Base-by-base conservation (phyloP, 495 filamentous ascomycete genomes). In the Aspergillus conjunctus region DNA sequence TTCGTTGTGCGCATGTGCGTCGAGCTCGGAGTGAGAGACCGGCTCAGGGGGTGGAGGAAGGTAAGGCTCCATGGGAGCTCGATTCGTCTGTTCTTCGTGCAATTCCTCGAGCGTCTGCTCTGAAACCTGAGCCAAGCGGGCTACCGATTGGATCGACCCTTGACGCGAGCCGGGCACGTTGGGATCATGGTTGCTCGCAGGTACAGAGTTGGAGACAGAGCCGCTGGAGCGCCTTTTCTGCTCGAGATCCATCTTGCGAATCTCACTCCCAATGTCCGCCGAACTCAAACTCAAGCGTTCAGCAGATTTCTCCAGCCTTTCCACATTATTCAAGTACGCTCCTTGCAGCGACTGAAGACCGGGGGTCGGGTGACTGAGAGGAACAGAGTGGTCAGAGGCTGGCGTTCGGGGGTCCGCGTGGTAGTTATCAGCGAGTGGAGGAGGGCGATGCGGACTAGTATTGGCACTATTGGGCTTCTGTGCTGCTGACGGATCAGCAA, bases 291-390 rank as follows among this genome's bases (percentile, higher is more conserved):
- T 92, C 68, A 96, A 77, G 39, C 87, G 83, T 74, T 95, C 92
- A 22, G 92, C 92, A 44, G 86, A 90, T 61, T 87, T 83, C 68
- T 96, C 92, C 62, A 96, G 78, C 45, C 89, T 84, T 70, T 92
- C 89, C 58, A 96, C 87, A 79, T 93, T 93, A 68, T 83, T 81
- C 20, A 86, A 74, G 67, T 88, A 91, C 31, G 88, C 88, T 22
- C 88, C 88, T 66, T 91, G 88, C 45, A 90, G 75, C 20, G 87
- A 84, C 67, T 89, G 87, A 39, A 88, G 74, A 73, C 92, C 91
- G 20, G 91, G 90, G 5, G 82, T 88, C 18, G 91, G 91, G 71
- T 94, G 90, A 61, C 81, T 85, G 54, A 93, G 80, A 54, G 81
- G 77, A 31, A 86, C 71, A 43, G 84, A 81, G 30, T 78, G 77